Conservation (phyloP, 805 yeast species). For the Wickerhamiella occidentalis region DNA sequence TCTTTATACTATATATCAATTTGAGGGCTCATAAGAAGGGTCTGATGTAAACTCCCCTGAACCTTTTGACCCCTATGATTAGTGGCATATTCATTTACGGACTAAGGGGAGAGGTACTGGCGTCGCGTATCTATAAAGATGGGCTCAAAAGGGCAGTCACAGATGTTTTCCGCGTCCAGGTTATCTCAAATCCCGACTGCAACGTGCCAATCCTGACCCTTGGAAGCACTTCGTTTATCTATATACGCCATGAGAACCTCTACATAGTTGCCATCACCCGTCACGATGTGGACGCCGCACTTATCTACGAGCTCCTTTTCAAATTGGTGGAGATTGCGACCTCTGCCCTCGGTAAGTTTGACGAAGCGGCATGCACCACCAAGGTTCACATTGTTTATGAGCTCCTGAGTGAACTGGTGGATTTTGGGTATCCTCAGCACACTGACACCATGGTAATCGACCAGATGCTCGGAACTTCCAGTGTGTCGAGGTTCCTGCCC, state of each 20-base stretch:
- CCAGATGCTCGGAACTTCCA: slow-evolving; percentile 25
- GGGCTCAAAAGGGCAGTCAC: slow-evolving; percentile 68
- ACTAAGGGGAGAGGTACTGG: slow-evolving; percentile 68
- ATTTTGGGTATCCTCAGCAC: slow-evolving; percentile 65
- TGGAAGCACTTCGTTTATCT: slow-evolving; percentile 85
- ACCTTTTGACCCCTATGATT: slow-evolving; percentile 40
- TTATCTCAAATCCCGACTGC: slow-evolving; percentile 53
- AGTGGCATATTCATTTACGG: slow-evolving; percentile 72
- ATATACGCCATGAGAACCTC: slow-evolving; percentile 46
- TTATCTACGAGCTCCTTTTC: slow-evolving; percentile 67
- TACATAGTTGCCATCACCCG: slow-evolving; percentile 87
- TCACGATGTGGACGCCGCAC: slow-evolving; percentile 73
- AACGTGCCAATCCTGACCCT: slow-evolving; percentile 67
- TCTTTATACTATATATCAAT: neutral
- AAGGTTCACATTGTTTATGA: slow-evolving; percentile 65
- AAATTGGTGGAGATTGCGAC: slow-evolving; percentile 44
- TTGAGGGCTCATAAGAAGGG: no score
- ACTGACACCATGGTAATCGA: slow-evolving; percentile 40
- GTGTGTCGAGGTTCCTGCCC: slow-evolving; percentile 11
- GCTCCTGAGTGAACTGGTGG: slow-evolving; percentile 60
- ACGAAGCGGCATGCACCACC: slow-evolving; percentile 44
- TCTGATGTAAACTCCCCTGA: no score
- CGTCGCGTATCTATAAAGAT: slow-evolving; percentile 60
- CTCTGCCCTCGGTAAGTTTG: slow-evolving; percentile 32
- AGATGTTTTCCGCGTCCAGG: slow-evolving; percentile 87